Evolutionary conservation across 1,139 yeast species (phyloP), one percentile per base, ranked within the genome.

Genomic region (Saccharomyces hybrid): DNA sequence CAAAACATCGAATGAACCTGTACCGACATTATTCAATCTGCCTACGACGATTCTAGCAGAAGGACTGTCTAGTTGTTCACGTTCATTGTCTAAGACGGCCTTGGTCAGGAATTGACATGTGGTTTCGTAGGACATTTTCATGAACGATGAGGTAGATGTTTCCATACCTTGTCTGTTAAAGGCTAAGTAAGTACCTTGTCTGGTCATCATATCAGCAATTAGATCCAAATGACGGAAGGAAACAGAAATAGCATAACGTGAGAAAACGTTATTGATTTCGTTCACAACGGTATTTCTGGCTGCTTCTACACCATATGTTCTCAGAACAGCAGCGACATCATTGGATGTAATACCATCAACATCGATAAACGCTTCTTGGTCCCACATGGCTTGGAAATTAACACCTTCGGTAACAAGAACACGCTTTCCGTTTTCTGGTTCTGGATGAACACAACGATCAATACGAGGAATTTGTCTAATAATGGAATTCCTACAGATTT

Each of bases 71-170:
- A 95, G 76, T 59, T 84, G 84, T 73, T 95, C 99, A 64, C 85
- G 78, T 59, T 88, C 96, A 59, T 95, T 90, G 63, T 93, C 95
- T 69, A 95, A 78, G 48, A 95, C 98, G 11, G 99, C 96, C 76
- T 89, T 89, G 53, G 97, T 93, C 72, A 95, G 80, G 79, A 95
- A 95, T 73, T 88, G 96, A 76, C 97, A 90, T 2, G 99, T 95
- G 50, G 99, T 93, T 75, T 95, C 99, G 73, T 90, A 95, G 56
- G 97, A 89, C 99, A 95, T 95, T 79, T 95, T 95, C 93, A 90
- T 85, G 76, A 95, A 88, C 34, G 98, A 88, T 9, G 98, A 91
- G 1, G 98, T 90, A 25, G 95, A 84, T 1, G 96, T 81, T 70
- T 93, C 98, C 70, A 95, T 91, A 73, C 99, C 99, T 75, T 90